Evolutionary conservation across 2,329 filamentous ascomycete species (phyloP).

Genomic region (Fonsecaea erecta): DNA sequence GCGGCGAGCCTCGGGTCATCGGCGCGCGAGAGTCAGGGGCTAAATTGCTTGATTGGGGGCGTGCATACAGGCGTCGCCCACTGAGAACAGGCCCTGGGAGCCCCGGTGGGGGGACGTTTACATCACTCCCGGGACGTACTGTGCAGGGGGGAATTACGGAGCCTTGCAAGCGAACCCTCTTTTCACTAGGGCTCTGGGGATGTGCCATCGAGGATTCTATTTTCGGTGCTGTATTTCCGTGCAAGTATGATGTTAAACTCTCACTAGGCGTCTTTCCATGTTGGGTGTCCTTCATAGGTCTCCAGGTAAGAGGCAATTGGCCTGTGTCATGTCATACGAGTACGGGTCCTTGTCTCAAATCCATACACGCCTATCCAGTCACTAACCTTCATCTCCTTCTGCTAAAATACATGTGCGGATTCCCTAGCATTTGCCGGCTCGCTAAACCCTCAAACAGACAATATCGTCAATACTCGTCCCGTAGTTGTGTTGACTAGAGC

Average conservation of each 20-base stretch:
- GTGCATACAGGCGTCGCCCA: neutral
- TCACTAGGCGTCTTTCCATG: neutral
- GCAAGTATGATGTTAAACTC: neutral
- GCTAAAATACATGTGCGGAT: neutral
- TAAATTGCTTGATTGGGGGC: constrained; percentile 12
- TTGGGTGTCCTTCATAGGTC: neutral
- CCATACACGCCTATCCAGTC: neutral
- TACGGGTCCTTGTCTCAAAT: neutral
- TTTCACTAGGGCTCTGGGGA: neutral
- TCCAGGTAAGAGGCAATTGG: neutral
- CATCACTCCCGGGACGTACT: neutral
- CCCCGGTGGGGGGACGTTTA: neutral
- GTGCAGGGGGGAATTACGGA: neutral
- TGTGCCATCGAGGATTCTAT: neutral
- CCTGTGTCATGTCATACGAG: neutral
- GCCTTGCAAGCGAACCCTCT: neutral
- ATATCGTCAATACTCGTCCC: neutral
- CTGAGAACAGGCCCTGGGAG: neutral
- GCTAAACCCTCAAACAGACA: neutral
- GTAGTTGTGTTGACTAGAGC: neutral
- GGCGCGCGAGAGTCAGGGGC: constrained; percentile 4
- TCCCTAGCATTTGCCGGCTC: neutral
- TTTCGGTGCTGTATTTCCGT: neutral
- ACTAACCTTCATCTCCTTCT: neutral
- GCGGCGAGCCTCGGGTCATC: neutral